phyloP scores from a whole-genome alignment of 1,139 yeast genomes.

The Suhomyces yuchorum region DNA sequence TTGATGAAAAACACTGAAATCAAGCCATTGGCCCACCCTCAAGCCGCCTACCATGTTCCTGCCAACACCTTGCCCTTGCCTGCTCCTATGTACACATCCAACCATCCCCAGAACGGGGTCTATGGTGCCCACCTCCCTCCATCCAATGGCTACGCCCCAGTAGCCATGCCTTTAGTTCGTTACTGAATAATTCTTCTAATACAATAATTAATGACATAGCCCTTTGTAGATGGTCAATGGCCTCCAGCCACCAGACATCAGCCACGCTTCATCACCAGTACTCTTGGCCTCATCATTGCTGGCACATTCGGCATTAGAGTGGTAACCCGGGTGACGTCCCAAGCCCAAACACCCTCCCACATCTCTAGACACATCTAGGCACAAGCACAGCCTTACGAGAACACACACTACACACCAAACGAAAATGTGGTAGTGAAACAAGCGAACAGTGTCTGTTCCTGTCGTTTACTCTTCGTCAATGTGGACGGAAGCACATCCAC shows the following conservation, averaged over 20 bases:
- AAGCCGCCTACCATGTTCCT: slow-evolving; percentile 11
- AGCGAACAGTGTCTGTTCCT: not conserved
- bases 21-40: slow-evolving; percentile 4
- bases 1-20: slow-evolving; percentile 14
- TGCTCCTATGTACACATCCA: slow-evolving; percentile 16
- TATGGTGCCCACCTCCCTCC: not conserved
- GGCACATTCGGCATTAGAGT: not conserved
- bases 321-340: not conserved
- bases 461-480: not conserved
- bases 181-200: slow-evolving; percentile 12
- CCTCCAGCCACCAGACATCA: not conserved
- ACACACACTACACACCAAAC: not conserved
- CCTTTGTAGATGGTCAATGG: not conserved
- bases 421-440: not conserved
- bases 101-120: slow-evolving; percentile 7
- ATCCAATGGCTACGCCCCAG: slow-evolving; percentile 13
- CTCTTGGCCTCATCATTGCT: too few relatives aligned
- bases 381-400: not conserved
- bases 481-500: not conserved
- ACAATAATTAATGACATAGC: not conserved
- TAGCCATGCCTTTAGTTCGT: slow-evolving; percentile 22
- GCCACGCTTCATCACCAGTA: not conserved
- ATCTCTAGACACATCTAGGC: too few relatives aligned
- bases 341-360: too few relatives aligned
- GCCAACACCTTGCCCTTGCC: slow-evolving; percentile 20